Percentiles rank a stretch among this genome's conserved stretches.
Evolutionary conservation across 352 stramenopile genomes (phyloP).

Genomic region (Pythium folliculosum): DNA sequence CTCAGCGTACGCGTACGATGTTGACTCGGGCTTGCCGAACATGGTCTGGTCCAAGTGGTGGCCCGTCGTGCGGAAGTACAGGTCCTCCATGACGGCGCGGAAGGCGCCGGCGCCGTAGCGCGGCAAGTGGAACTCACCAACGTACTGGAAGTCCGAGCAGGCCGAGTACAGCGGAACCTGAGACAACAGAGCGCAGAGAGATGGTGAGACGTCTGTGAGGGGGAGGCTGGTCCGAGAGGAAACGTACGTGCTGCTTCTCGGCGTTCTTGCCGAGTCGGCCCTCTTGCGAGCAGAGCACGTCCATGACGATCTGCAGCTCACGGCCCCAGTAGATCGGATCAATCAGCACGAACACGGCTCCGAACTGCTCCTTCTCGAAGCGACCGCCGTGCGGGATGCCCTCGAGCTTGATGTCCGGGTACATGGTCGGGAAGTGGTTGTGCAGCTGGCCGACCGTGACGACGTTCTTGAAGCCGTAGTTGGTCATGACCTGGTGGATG

Average conservation of each 20-base stretch:
- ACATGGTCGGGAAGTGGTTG: slow-evolving; percentile 77
- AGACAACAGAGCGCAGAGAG: background rate
- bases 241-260: slow-evolving; percentile 45
- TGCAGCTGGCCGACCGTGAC: slow-evolving; percentile 78
- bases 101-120: slow-evolving; percentile 82
- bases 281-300: slow-evolving; percentile 63
- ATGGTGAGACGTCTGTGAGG: background rate
- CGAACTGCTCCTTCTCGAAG: slow-evolving; percentile 57
- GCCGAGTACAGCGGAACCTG: slow-evolving; percentile 80
- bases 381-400: slow-evolving; percentile 44
- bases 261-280: slow-evolving; percentile 49
- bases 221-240: background rate
- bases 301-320: slow-evolving; percentile 77
- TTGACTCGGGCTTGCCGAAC: slow-evolving; percentile 78
- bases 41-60: slow-evolving; percentile 70
- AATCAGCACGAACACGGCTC: slow-evolving; percentile 75
- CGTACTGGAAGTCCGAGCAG: slow-evolving; percentile 89
- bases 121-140: slow-evolving; percentile 82
- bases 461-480: slow-evolving; percentile 85
- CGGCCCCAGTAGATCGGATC: slow-evolving; percentile 80
- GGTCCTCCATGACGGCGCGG: slow-evolving; percentile 73
- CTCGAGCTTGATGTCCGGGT: slow-evolving; percentile 72
- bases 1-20: slow-evolving; percentile 79
- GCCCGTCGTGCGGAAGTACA: slow-evolving; percentile 83
- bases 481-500: slow-evolving; percentile 60